Base-by-base conservation (phyloP, 768 basidiomycete genomes). In the Tricholoma sp. region DNA sequence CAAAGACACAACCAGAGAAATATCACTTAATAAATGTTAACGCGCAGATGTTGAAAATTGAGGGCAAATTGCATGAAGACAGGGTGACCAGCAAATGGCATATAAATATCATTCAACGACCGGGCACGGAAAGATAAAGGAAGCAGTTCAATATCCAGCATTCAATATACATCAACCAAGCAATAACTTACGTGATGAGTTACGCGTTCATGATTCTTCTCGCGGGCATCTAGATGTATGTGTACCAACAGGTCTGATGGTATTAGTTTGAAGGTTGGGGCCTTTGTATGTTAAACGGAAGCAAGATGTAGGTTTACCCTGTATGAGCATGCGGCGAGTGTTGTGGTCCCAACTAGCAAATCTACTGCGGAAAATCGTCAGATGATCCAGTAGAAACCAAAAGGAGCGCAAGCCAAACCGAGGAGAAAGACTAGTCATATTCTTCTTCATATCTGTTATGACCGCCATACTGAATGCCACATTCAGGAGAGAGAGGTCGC, bases 371-470 rank as follows among this genome's bases (percentile, higher is more conserved):
- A 29, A 11, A 31, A 9, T 31, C 18, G 9, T 50, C n/a, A 50
- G 47, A 29, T 27, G 5, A 50, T 31, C 29, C 8, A 50, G 16
- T n/a, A 11, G 41, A 11, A 16, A 8, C 3, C 9, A 4, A 29
- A 50, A 47, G 11, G 4, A 14, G 16, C 6, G 29, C 9, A 27
- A 50, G 47, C 47, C 47, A 29, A 46, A 50, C 45, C 45, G 2
- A 19, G 19, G 19, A 5, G 21, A 16, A 12, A 18, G 6, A 54
- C 39, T 16, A 72, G 64, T 72, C 75, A 62, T 74, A 76, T 67
- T 74, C 74, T 62, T 76, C 71, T 52, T 75, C 74, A 52, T 75
- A 77, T 57, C 62, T 59, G 31, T 37, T 59, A 35, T 60, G 50
- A 18, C 47, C 43, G 43, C 49, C 51, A 47, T 39, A 43, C 4